Evolutionary conservation across 2,329 filamentous ascomycete species (phyloP).

Genomic region (Alternaria sp.): DNA sequence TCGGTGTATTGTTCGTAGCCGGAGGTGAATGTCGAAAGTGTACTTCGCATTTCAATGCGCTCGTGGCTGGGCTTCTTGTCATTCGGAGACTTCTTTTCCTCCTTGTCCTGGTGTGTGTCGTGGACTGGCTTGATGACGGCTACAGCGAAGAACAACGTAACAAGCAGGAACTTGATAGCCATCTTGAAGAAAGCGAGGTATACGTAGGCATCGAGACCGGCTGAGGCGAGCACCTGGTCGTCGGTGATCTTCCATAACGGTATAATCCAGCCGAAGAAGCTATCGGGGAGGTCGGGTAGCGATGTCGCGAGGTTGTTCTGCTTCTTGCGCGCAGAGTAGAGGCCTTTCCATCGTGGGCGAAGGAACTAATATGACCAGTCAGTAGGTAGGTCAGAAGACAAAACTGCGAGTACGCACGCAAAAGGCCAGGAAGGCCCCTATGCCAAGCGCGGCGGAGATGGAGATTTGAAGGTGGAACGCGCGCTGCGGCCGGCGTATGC

Average conservation of each 20-base stretch:
- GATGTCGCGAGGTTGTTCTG: conserved; percentile 68
- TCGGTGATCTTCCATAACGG: conserved; percentile 84
- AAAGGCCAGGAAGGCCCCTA: conserved; percentile 76
- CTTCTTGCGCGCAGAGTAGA: conserved; percentile 89
- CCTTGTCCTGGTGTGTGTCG: conserved; percentile 61
- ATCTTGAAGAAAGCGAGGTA: conserved; percentile 97
- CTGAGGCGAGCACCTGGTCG: conserved; percentile 85
- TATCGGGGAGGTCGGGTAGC: conserved; percentile 81
- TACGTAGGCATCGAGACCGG: conserved; percentile 94
- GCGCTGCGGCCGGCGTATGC: conserved; percentile 45
- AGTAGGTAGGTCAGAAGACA: conserved; percentile 21
- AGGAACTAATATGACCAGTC: conserved; percentile 65
- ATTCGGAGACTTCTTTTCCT: conserved; percentile 38
- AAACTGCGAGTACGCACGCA: conserved; percentile 62
- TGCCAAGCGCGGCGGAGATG: conserved; percentile 73
- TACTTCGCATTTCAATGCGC: conserved; percentile 29
- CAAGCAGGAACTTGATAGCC: conserved; percentile 80
- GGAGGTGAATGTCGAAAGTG: conserved; percentile 25
- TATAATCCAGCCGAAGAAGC: conserved; percentile 92
- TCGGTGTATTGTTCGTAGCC: conserved; percentile 54
- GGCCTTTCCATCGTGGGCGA: conserved; percentile 86
- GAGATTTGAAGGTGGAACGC: conserved; percentile 68
- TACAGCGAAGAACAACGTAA: conserved; percentile 82
- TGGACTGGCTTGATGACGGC: conserved; percentile 87
- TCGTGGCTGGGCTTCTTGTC: conserved; percentile 18